Evolutionary conservation across 805 yeast species (phyloP), one percentile per base, ranked within the genome.

Genomic region (Helenozyma rhizophorensis): DNA sequence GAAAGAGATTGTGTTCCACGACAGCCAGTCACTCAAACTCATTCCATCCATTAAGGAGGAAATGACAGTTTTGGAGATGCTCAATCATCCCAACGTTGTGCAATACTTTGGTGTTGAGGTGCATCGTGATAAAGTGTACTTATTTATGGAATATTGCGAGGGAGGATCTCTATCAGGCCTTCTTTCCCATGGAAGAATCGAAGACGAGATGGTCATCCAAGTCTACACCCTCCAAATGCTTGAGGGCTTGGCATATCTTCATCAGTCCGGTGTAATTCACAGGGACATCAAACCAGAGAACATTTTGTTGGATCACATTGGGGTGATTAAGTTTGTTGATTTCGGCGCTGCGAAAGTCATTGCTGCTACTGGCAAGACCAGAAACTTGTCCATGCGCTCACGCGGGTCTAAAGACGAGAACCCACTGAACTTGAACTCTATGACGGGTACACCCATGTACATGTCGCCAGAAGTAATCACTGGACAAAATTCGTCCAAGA

Each of bases 381-480:
- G 67, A 34, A 56, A 39, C 23, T 22, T 36, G 7, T 14, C 28
- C 5, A 14, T 29, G 4, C 33, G 26, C 14, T 36, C 40, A 7
- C 25, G 33, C 4, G 22, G 37, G 16, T 35, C 37, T 8, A 39
- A 32, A 4, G 45, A 38, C 12, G 23, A 23, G 16, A 38, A 39
- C 18, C 48, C 44, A 0, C 56, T 57, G 33, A 65, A 60, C 33
- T 47, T 58, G 40, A 67, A 64, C 37, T 65, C 74, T 18, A 71
- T 83, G 68, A 80, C 95, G 2, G 98, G 98, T 24, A 93, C 98
- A 0, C 97, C 97, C 11, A 93, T 90, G 97, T 93, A 93, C 61
- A 90, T 93, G 97, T 87, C 97, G 0, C 98, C 98, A 0, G 98
- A 93, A 51, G 84, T 86, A 0, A 86, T 93, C 37, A 85, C 93